A percentile compares a stretch with the other conserved stretches of the same genome.
These are phyloP conservation scores for Sporothrix pallida DNA, from an alignment of 2,329 filamentous ascomycete species.

Conservation along the genomic window DNA sequence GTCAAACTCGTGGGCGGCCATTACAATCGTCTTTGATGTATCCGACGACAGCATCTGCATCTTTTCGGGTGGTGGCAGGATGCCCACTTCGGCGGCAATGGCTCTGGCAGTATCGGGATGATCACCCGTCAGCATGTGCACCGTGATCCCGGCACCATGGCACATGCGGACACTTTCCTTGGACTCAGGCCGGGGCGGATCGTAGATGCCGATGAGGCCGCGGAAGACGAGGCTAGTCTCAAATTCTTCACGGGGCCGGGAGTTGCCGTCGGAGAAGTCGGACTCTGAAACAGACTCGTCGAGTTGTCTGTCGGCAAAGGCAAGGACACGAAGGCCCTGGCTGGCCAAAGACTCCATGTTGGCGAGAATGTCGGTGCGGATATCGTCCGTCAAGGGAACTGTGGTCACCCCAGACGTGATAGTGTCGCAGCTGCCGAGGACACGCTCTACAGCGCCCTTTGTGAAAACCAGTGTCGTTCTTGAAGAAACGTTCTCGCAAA, in stretches of 20 bases:
- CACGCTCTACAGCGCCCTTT: slow-evolving; percentile 67
- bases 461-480: slow-evolving; percentile 36
- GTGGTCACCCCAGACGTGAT: background rate
- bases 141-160: slow-evolving; percentile 73
- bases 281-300: slow-evolving; percentile 56
- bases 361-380: slow-evolving; percentile 49
- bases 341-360: slow-evolving; percentile 66
- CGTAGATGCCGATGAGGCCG: slow-evolving; percentile 85
- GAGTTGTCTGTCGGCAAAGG: slow-evolving; percentile 64
- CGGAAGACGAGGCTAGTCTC: slow-evolving; percentile 74
- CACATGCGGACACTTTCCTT: slow-evolving; percentile 73
- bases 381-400: slow-evolving; percentile 49
- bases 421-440: slow-evolving; percentile 48
- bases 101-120: slow-evolving; percentile 78
- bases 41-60: slow-evolving; percentile 64
- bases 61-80: slow-evolving; percentile 65
- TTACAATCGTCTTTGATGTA: slow-evolving; percentile 57
- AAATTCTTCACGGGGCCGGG: slow-evolving; percentile 44
- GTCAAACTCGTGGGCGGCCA: slow-evolving; percentile 80
- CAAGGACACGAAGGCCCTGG: slow-evolving; percentile 74
- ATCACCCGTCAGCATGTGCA: slow-evolving; percentile 86
- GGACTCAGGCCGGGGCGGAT: slow-evolving; percentile 82
- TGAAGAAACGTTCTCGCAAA: slow-evolving; percentile 57
- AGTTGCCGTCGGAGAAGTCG: slow-evolving; percentile 37
- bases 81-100: slow-evolving; percentile 80